Evolutionary conservation across 805 yeast genomes (phyloP), one percentile per base, ranked within the genome.

Genomic region (Monosporozyma unispora): DNA sequence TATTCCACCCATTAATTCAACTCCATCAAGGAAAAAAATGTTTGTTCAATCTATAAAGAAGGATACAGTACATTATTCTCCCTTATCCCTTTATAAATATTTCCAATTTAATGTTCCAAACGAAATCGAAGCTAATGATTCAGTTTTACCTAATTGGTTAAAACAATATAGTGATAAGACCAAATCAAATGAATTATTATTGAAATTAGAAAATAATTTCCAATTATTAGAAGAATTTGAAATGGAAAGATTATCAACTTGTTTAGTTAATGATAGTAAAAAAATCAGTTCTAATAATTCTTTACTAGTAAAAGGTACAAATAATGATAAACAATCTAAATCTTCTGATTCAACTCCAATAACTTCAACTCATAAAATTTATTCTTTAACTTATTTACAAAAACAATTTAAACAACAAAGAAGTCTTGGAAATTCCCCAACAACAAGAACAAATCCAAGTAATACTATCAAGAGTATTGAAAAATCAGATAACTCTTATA

Each of bases 201-300:
- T 60, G 12, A 53, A 60, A 37, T 55, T 69, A 33, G 59, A 67
- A 27, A 47, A 55, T 5, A 62, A 64, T 25, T 70, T 68, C 50
- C 72, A 70, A 54, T 51, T 51, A 23, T 51, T 68, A 48, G 75
- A 71, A 54, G 63, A 64, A 35, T 58, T 64, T 29, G 70, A 66
- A 50, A 54, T 56, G 38, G 47, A 57, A 47, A 53, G 70, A 48
- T 47, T 66, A 33, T 59, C 62, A 44, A 57, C 56, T 12, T 61
- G 67, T 42, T 45, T 65, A 16, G 53, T 53, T 21, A 47, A 44
- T 18, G 43, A 37, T 37, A 40, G 31, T 45, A 44, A 22, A 14
- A 40, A 45, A 12, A 19, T 22, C n/a, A 29, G 11, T 21, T 25
- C 10, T 4, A 19, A 35, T 18, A 35, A 35, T 7, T 18, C 39